A percentile compares a stretch with the other conserved stretches of the same genome.
Evolutionary conservation across 2,329 filamentous ascomycete genomes (phyloP).

Genomic region (Aspergillus sp.): DNA sequence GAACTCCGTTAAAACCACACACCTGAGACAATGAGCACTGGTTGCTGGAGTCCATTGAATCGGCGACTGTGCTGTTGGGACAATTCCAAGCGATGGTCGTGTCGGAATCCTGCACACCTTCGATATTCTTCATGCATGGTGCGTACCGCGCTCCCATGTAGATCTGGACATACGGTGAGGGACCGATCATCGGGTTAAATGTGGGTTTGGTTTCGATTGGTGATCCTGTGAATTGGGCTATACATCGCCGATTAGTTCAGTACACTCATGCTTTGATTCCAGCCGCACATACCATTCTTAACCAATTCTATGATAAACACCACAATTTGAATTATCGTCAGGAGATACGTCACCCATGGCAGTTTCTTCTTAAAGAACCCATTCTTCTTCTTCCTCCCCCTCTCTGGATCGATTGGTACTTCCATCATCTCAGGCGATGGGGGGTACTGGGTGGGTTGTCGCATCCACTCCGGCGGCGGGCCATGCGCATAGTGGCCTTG

Average conservation of each 20-base stretch:
- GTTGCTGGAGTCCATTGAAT: conserved; percentile 40
- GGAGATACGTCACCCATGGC: conserved; percentile 75
- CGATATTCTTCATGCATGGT: conserved; percentile 82
- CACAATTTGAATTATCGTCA: conserved; percentile 68
- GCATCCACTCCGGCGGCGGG: conserved; percentile 32
- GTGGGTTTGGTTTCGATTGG: conserved; percentile 63
- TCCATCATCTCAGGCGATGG: conserved; percentile 46
- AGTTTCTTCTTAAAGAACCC: conserved; percentile 53
- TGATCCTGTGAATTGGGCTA: conserved; percentile 68
- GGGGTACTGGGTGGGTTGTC: conserved; percentile 39
- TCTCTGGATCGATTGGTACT: conserved; percentile 11
- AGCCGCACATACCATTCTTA: conserved; percentile 60
- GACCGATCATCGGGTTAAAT: conserved; percentile 97
- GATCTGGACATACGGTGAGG: conserved; percentile 81
- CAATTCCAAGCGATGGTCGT: conserved; percentile 59
- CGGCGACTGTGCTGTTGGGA: conserved; percentile 65
- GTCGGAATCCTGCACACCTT: conserved; percentile 33
- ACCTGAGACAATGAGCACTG: conserved; percentile 70
- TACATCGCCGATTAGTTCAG: not conserved
- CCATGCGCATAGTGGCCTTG: conserved; percentile 26
- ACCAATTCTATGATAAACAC: conserved; percentile 88
- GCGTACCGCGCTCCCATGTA: conserved; percentile 93
- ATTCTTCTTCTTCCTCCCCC: conserved; percentile 34
- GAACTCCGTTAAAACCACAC: conserved; percentile 75
- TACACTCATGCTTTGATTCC: not conserved